These are phyloP conservation scores for Alternaria ventricosa DNA, from an alignment of 2,329 filamentous ascomycete species.

Conservation along the genomic window DNA sequence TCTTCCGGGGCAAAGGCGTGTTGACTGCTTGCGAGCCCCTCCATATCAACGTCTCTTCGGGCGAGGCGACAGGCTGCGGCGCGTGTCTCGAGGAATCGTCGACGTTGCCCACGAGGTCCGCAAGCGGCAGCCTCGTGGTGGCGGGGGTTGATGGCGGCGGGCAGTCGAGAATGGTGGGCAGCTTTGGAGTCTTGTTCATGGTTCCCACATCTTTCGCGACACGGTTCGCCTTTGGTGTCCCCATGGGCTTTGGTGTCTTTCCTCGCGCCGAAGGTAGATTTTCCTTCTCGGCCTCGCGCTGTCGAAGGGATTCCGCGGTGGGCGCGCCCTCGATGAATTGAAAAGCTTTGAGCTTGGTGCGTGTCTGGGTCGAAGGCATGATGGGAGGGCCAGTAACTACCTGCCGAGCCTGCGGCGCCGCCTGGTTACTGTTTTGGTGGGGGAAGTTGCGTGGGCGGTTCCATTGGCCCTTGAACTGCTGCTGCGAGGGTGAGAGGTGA, in stretches of 20 bases:
- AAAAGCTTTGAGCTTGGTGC: conserved; percentile 62
- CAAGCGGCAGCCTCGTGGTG: conserved; percentile 63
- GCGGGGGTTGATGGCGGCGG: conserved; percentile 64
- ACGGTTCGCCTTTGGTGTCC: conserved; percentile 31
- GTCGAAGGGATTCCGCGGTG: conserved; percentile 18
- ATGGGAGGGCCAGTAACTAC: conserved; percentile 50
- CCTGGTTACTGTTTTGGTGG: conserved; percentile 32
- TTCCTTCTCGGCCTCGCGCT: conserved; percentile 53
- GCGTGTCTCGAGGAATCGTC: conserved; percentile 61
- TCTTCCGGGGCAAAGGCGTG: conserved; percentile 51
- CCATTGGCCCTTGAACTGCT: conserved; percentile 47
- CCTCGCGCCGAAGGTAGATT: conserved; percentile 36
- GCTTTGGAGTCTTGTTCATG: conserved; percentile 34
- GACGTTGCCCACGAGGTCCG: conserved; percentile 66
- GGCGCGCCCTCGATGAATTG: conserved; percentile 55
- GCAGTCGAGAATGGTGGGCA: conserved; percentile 32
- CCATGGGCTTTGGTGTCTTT: conserved; percentile 14
- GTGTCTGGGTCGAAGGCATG: conserved; percentile 60
- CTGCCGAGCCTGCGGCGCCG: conserved; percentile 39
- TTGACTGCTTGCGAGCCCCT: conserved; percentile 55
- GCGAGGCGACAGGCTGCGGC: conserved; percentile 59
- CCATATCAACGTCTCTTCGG: conserved; percentile 68
- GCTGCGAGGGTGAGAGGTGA: conserved; percentile 20
- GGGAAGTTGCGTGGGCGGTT: conserved; percentile 40
- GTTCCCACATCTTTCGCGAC: conserved; percentile 20